Conservation (phyloP, 2,329 filamentous ascomycete species). For the Pseudocercospora cruenta region DNA sequence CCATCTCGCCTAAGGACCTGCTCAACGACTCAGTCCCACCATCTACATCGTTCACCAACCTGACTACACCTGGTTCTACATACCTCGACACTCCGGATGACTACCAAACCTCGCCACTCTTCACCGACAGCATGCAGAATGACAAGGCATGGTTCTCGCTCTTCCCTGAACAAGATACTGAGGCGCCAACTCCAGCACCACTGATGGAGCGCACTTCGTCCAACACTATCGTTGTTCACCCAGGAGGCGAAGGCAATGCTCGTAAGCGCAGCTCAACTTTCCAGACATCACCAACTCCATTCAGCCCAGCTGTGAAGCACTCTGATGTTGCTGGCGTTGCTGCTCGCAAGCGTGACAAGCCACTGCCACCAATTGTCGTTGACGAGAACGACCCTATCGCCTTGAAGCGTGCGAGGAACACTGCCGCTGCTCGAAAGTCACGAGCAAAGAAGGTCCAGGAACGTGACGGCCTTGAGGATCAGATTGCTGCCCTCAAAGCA, state of each 20-base stretch:
- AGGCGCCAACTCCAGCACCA: constrained; percentile 31
- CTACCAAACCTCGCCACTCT: constrained; percentile 79
- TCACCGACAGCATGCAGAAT: constrained; percentile 61
- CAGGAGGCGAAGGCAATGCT: constrained; percentile 37
- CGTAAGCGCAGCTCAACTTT: constrained; percentile 41
- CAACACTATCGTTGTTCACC: constrained; percentile 43
- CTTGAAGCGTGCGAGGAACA: constrained; percentile 92
- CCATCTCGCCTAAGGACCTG: constrained; percentile 83
- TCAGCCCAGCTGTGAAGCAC: constrained; percentile 56
- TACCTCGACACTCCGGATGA: constrained; percentile 76
- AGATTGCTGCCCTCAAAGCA: constrained; percentile 59
- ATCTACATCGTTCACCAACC: constrained; percentile 77
- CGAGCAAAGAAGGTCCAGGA: constrained; percentile 81
- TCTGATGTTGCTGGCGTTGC: constrained; percentile 71
- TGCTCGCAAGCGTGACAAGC: constrained; percentile 77
- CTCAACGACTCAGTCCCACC: constrained; percentile 77
- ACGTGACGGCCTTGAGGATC: constrained; percentile 72
- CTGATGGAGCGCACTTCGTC: constrained; percentile 48
- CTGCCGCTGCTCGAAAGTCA: constrained; percentile 89
- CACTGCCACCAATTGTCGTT: constrained; percentile 75
- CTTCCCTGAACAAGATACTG: constrained; percentile 60
- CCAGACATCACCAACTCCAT: constrained; percentile 44
- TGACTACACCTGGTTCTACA: constrained; percentile 79
- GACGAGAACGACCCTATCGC: constrained; percentile 76
- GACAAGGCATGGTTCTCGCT: constrained; percentile 72